Evolutionary conservation across 1,139 yeast species (phyloP), one percentile per base, ranked within the genome.

Genomic region (Nadsonia starkeyi-henricii): DNA sequence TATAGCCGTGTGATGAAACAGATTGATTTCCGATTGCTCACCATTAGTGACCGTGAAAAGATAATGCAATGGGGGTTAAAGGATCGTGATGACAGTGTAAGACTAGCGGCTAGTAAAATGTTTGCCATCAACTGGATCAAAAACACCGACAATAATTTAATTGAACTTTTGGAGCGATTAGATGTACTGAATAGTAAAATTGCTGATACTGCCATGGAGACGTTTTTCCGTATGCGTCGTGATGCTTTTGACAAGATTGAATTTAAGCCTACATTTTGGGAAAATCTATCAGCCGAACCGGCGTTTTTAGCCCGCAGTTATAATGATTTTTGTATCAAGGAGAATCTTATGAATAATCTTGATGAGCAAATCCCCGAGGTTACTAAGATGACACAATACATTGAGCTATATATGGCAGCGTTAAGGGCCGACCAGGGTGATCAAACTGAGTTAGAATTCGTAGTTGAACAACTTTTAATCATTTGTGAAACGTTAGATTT

Each of bases 291-390:
- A 0, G 79, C 85, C 0, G 96, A 88, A 56, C 74, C 78, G 44
- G 79, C 88, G 0, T 81, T 89, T 55, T 68, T 89, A 46, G 74
- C 85, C 26, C 72, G 91, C 49, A 73, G 80, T 5, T 81, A 79
- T 56, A 82, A 77, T 58, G 74, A 76, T 44, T 79, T 77, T 59
- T 85, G 95, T 60, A 67, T 67, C 47, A 74, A 73, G 17, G 69
- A 77, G 51, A 68, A 72, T 23, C 63, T 77, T 48, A 65, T 65
- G 43, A 81, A 79, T n/a, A 64, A 76, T 20, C 70, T 85, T 20
- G 96, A 89, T 45, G 69, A 72, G 20, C 78, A 77, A 53, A 81
- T 81, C 62, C 96, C 96, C 0, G 97, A 86, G 55, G 76, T 94
- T 13, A 73, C 89, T 3, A 79, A 74, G 48, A 70, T 88, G 51